Evolutionary conservation across 2,329 filamentous ascomycete genomes (phyloP), one percentile per base, ranked within the genome.

Genomic region (Zasmidium citrigriseum): DNA sequence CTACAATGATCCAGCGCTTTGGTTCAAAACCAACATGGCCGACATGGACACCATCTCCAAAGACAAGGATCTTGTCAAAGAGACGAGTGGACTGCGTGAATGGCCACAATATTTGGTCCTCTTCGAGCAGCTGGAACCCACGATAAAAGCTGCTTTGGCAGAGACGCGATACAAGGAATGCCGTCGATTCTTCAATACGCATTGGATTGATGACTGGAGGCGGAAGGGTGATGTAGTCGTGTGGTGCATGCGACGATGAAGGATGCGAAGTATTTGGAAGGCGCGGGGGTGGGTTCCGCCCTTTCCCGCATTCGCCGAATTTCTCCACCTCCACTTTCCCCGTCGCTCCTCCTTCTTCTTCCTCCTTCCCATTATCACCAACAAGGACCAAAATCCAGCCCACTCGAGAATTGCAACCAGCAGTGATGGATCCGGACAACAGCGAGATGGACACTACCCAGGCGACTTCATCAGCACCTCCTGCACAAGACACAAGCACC

Each of bases 151-250:
- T 18, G 64, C 78, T 5, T 71, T 86, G 50, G 73, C 70, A 56
- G 69, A 51, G 11, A 82, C 76, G 21, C 73, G 73, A 25, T 88
- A 88, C 68, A 72, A 65, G 25, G 82, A 86, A 72, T 87, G 84
- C 67, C 83, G 78, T 78, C 77, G 84, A 50, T 81, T 82, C 3
- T 86, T 82, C 70, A 88, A 88, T 66, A 83, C 80, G 27, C 81
- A 82, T 59, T 86, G 80, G 74, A 85, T 87, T 69, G 86, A 88
- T 65, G 86, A 88, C 70, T 77, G 75, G 76, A 79, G 86, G 56
- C 77, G 86, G 54, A 74, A 73, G 21, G 86, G 86, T n/a, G 85
- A 88, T 72, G 80, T 88, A 27, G 70, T 88, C 20, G 83, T 86
- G 23, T 88, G 83, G 83, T 70, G 71, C 48, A 54, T 57, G 52